Base-by-base conservation (phyloP, 371 early-diverging fungal genomes). In the Smittium culicis region DNA sequence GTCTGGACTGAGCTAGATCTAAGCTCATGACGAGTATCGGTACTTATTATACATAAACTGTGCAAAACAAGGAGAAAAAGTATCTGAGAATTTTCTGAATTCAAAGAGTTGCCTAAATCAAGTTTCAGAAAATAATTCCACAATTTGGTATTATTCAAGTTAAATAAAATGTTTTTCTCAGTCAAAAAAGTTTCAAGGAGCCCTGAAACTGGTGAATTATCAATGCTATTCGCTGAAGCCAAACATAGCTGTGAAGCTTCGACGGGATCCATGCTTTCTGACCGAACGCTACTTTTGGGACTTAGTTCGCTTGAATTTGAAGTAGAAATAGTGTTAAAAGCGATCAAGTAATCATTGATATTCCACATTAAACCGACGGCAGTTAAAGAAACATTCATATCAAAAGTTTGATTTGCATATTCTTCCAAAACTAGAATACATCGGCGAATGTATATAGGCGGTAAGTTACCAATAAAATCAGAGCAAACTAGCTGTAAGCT, bases 1-100 rank as follows among this genome's bases (percentile, higher is more conserved):
- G 96, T 96, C 72, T 96, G 96, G 62, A 88, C 90, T 34, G 95
- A 93, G 2, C 92, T 88, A 71, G 93, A 92, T 33, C 98, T 85
- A 17, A 97, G 94, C 71, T 96, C 96, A 1, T 92, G 92, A 2
- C 97, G 82, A 30, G 77, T 67, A 70, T 98, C 98, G 1, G 88
- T 85, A 67, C 93, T 91, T 16, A 94, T 82, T 29, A 82, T 80
- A 2, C 90, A 85, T 20, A 98, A 79, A 69, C 92, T 84, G 14
- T 83, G 81, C 17, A 96, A 79, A 16, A 96, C 77, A 1, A 89
- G 74, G 83, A 93, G 86, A 94, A 94, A 96, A 25, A 98, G 74
- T 8, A 77, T 67, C 45, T 74, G 73, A 81, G 31, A 34, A n/a
- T 27, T 64, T 29, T 3, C 34, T 64, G 3, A 5, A 32, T 33